phyloP scores from a whole-genome alignment of 257 asterid species.

The Gentiana macrophylla region DNA sequence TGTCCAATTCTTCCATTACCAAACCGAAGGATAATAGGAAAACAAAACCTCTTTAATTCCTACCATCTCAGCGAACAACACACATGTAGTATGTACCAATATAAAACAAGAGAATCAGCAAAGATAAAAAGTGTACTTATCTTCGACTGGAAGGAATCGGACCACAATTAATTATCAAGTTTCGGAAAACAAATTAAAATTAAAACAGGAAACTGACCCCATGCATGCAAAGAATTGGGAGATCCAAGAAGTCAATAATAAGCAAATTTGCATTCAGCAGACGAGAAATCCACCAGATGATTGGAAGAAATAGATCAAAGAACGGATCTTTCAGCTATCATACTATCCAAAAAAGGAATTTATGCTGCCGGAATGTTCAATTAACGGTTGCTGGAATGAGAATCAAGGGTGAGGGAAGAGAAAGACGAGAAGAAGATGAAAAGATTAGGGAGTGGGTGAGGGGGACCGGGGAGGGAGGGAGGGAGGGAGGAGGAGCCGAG shows the following conservation, averaged over 20 bases:
- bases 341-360: neutral
- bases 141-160: too few relatives aligned
- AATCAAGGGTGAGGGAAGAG: too few relatives aligned
- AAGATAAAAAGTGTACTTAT: too few relatives aligned
- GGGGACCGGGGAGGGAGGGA: neutral
- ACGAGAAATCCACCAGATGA: neutral
- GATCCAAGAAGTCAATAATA: conserved; percentile 41
- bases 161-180: too few relatives aligned
- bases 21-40: too few relatives aligned
- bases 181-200: too few relatives aligned
- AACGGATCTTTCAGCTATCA: conserved; percentile 29
- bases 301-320: neutral
- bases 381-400: neutral
- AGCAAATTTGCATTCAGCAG: conserved; percentile 18
- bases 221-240: conserved; percentile 59
- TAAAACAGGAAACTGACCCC: conserved; percentile 52
- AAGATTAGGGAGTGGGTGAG: too few relatives aligned
- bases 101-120: too few relatives aligned
- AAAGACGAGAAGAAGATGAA: neutral
- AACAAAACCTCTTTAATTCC: too few relatives aligned
- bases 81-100: too few relatives aligned
- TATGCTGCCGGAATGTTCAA: neutral
- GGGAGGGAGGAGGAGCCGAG: neutral
- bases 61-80: too few relatives aligned
- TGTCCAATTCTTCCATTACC: too few relatives aligned